Percentiles rank a stretch among this genome's conserved stretches.
These are phyloP conservation scores for Letharia lupina DNA, from an alignment of 495 filamentous ascomycete species.

Conservation along the genomic window DNA sequence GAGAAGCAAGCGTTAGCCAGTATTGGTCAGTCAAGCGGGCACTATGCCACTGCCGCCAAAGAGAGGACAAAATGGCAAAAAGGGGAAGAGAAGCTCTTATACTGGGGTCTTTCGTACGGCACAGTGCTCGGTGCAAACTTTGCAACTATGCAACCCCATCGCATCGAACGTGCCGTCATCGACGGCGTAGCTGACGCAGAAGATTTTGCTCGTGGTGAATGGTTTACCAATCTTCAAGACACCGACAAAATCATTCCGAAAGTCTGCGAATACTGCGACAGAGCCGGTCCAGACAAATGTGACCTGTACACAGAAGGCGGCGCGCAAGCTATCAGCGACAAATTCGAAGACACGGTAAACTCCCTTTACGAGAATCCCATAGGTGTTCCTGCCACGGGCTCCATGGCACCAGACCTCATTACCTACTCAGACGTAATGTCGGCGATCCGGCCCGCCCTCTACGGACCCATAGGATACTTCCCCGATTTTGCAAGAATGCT, in stretches of 20 bases:
- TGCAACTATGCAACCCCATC: constrained; percentile 46
- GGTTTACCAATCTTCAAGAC: constrained; percentile 40
- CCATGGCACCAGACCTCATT: constrained; percentile 36
- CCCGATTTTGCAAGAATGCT: constrained; percentile 14
- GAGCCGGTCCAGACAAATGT: constrained; percentile 34
- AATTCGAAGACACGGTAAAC: constrained; percentile 35
- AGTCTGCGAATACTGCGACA: constrained; percentile 43
- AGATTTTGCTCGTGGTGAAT: constrained; percentile 37
- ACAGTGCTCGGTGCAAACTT: constrained; percentile 54
- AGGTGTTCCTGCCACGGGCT: constrained; percentile 32
- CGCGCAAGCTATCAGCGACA: constrained; percentile 31
- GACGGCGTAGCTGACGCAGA: constrained; percentile 49
- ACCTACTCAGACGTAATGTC: constrained; percentile 37
- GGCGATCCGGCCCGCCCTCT: constrained; percentile 29
- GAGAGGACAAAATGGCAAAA: constrained; percentile 3
- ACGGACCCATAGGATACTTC: constrained; percentile 19
- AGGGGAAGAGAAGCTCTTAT: constrained; percentile 41
- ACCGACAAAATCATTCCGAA: constrained; percentile 41
- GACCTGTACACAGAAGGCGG: constrained; percentile 33
- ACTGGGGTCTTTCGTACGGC: constrained; percentile 63
- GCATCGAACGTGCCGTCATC: constrained; percentile 41
- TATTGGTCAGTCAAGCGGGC: background rate
- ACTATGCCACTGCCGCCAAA: background rate
- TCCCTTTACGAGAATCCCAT: constrained; percentile 39
- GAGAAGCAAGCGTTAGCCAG: constrained; percentile 24